Percentiles rank a stretch among this genome's conserved stretches.
Evolutionary conservation across 2,329 filamentous ascomycete genomes (phyloP).

Genomic region (Fusarium succisae): DNA sequence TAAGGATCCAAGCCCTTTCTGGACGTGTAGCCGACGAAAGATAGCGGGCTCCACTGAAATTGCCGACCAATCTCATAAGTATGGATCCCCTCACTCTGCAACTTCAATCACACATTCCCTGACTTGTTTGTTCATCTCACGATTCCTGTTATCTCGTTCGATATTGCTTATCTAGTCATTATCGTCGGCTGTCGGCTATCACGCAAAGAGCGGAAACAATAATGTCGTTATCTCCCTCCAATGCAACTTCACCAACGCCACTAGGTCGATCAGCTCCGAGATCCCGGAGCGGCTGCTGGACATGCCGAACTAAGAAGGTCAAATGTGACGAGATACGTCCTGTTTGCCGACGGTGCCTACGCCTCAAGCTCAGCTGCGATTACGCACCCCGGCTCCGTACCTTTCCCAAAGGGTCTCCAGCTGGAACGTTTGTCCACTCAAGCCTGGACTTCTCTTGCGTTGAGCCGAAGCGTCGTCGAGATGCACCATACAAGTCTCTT

Average conservation of each 20-base stretch:
- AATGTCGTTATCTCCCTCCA: not conserved
- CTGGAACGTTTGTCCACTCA: not conserved
- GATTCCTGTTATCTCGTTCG: not conserved
- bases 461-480: rapidly evolving
- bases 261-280: not conserved
- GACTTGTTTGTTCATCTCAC: not conserved
- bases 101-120: not conserved
- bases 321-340: not conserved
- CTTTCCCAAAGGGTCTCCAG: not conserved
- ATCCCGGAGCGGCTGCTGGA: not conserved
- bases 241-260: not conserved
- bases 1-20: not conserved
- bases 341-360: not conserved
- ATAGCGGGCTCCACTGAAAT: not conserved
- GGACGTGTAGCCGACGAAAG: not conserved
- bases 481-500: no score
- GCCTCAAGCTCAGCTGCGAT: not conserved
- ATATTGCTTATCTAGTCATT: not conserved
- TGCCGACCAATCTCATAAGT: not conserved
- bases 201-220: not conserved
- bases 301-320: not conserved
- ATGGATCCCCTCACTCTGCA: not conserved
- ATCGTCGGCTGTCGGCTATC: not conserved
- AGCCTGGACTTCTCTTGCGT: not conserved
- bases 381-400: not conserved